phyloP scores from a whole-genome alignment of 768 basidiomycete species.

The Pulveroboletus sp. region DNA sequence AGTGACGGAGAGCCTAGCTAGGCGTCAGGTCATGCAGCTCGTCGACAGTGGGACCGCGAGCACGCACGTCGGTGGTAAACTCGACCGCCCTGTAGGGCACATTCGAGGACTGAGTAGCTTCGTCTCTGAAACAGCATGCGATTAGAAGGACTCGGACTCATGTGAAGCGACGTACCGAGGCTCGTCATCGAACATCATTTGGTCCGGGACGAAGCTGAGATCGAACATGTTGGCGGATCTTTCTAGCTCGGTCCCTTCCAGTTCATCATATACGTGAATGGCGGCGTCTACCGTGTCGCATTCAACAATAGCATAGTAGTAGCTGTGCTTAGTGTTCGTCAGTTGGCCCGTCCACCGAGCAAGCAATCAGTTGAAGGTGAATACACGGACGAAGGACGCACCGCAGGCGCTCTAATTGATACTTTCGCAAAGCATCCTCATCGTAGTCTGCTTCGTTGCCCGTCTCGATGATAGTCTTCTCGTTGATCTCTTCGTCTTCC shows the following conservation, averaged over 20 bases:
- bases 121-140: slow-evolving; percentile 55
- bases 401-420: slow-evolving; percentile 92
- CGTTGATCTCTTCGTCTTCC: slow-evolving; percentile 56
- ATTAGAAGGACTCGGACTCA: neutral
- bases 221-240: slow-evolving; percentile 96
- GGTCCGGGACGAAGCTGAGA: slow-evolving; percentile 88
- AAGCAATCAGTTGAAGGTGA: neutral
- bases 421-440: slow-evolving; percentile 80
- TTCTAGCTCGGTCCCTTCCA: slow-evolving; percentile 94
- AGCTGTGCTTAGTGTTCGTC: slow-evolving; percentile 46
- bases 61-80: slow-evolving; percentile 86
- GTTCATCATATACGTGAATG: slow-evolving; percentile 73
- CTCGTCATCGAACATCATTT: slow-evolving; percentile 79
- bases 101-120: slow-evolving; percentile 65
- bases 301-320: slow-evolving; percentile 92
- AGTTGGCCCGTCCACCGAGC: neutral
- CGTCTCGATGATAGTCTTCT: slow-evolving; percentile 59
- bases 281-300: slow-evolving; percentile 80
- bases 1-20: slow-evolving; percentile 86
- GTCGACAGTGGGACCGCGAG: no score
- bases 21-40: neutral
- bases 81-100: slow-evolving; percentile 71
- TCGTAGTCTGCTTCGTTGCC: slow-evolving; percentile 82
- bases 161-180: slow-evolving; percentile 47
- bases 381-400: slow-evolving; percentile 35